Base-by-base conservation (phyloP, 139 green algal genomes). In the Volvox africanus region DNA sequence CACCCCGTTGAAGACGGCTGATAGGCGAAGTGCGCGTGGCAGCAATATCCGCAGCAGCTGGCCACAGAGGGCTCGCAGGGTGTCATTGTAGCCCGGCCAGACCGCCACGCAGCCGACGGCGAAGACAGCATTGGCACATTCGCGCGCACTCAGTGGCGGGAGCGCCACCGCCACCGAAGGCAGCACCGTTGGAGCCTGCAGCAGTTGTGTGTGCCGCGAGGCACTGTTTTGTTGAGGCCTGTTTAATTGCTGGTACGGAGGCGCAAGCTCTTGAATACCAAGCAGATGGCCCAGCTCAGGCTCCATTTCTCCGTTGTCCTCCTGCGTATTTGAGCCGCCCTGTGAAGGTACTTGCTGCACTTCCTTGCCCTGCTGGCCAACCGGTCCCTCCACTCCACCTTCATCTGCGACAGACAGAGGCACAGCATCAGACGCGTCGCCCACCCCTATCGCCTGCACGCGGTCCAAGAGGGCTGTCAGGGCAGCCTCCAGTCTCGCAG, bases 121-220 rank as follows among this genome's bases (percentile, higher is more conserved):
- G 68, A 73, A 89, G 20, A 89, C n/a, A 12, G 85, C 85, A 30
- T 89, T 89, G 69, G 28, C 85, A 36, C 68, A 73, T 71, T 89
- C 33, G 33, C 85, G 85, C 28, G 69, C 16, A 6, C 68, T 89
- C 37, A 89, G 85, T 44, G 37, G 69, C 44, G 71, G 85, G 16
- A 20, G 1, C 2, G 84, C 26, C 26, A 37, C 20, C 33, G 82
- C 22, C 36, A 28, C 33, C 33, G 62, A 21, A 37, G 62, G 20
- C 17, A 44, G 78, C 78, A 44, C 17, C 37, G 78, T 6, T 44
- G 65, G 65, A 2, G 65, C 21, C 65, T 28, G 65, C 65, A 55
- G 44, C 9, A 55, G 44, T 55, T 55, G 44, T 55, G 44, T 55
- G 5, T 5, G 44, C 44, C 44, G 44, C 44, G 44, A 55, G 9